These are phyloP conservation scores for Mycosphaerelloides madeirae DNA, from an alignment of 2,329 filamentous ascomycete species.

Conservation along the genomic window DNA sequence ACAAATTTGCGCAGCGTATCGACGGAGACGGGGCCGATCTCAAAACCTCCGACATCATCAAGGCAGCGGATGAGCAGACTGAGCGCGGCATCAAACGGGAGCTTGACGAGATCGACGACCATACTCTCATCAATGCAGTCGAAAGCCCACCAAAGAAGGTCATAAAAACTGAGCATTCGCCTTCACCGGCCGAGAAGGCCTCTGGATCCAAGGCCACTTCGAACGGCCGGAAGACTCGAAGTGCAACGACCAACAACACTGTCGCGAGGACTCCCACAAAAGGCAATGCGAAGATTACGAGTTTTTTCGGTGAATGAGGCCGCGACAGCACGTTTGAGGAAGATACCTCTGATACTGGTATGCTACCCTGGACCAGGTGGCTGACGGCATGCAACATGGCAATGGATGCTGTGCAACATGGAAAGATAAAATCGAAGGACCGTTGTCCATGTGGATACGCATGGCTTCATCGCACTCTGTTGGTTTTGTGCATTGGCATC, in stretches of 20 bases:
- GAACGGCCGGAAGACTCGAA: conserved; percentile 44
- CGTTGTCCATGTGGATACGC: too few relatives aligned
- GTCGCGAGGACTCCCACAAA: conserved; percentile 44
- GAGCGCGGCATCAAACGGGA: conserved; percentile 47
- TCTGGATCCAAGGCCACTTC: conserved; percentile 9
- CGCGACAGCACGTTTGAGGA: not conserved
- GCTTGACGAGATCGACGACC: conserved; percentile 35
- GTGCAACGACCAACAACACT: conserved; percentile 54
- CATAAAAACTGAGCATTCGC: conserved; percentile 25
- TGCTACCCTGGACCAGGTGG: too few relatives aligned
- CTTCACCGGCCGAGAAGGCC: conserved; percentile 23
- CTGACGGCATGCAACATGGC: too few relatives aligned
- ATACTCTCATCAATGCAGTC: conserved; percentile 23
- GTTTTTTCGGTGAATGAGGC: conserved; percentile 49
- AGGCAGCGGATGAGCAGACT: conserved; percentile 24
- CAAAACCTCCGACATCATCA: conserved; percentile 23
- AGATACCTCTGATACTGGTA: too few relatives aligned
- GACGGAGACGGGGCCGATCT: conserved; percentile 44
- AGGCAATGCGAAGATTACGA: conserved; percentile 55
- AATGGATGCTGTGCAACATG: too few relatives aligned
- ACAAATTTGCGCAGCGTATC: conserved; percentile 32
- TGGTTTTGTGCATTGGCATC: too few relatives aligned
- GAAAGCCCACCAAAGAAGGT: conserved; percentile 38
- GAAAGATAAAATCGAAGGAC: too few relatives aligned
- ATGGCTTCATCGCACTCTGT: too few relatives aligned